Conservation (phyloP, 768 basidiomycete genomes). For the Kwoniella botswanensis region DNA sequence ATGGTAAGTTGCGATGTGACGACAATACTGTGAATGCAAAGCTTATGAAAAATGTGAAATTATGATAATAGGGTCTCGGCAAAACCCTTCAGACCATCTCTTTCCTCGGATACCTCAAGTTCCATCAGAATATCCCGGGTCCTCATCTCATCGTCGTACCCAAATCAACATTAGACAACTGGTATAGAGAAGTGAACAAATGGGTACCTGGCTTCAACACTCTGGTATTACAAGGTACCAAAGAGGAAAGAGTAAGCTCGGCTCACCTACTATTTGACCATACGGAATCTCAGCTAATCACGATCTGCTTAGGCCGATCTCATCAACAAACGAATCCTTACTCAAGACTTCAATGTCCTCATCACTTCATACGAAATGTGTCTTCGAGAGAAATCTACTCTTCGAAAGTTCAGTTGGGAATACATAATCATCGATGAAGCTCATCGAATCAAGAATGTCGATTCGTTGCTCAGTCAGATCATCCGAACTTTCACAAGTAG, state of each 20-base stretch:
- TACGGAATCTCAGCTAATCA: not conserved
- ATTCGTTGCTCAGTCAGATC: constrained; percentile 92
- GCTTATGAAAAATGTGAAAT: not conserved
- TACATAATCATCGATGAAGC: constrained; percentile 99
- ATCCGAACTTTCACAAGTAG: constrained; percentile 87
- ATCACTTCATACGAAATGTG: constrained; percentile 98
- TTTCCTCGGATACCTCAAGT: constrained; percentile 92
- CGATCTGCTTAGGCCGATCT: constrained; percentile 64
- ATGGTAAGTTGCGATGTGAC: constrained; percentile 69
- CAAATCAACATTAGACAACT: constrained; percentile 98
- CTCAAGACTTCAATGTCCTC: constrained; percentile 89
- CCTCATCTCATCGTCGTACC: constrained; percentile 96
- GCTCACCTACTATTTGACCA: not conserved
- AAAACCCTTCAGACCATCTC: constrained; percentile 98
- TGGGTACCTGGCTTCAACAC: constrained; percentile 91
- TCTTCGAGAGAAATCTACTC: constrained; percentile 86
- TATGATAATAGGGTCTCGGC: constrained; percentile 74
- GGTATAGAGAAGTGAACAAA: constrained; percentile 86
- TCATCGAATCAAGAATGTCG: constrained; percentile 98
- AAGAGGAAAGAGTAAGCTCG: constrained; percentile 74
- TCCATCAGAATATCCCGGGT: constrained; percentile 73
- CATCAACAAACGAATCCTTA: constrained; percentile 76
- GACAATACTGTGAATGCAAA: not conserved
- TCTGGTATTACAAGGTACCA: constrained; percentile 79
- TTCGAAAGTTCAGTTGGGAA: constrained; percentile 95